These are phyloP conservation scores for Daldinia bambusicola DNA, from an alignment of 495 filamentous ascomycete species.

Conservation along the genomic window DNA sequence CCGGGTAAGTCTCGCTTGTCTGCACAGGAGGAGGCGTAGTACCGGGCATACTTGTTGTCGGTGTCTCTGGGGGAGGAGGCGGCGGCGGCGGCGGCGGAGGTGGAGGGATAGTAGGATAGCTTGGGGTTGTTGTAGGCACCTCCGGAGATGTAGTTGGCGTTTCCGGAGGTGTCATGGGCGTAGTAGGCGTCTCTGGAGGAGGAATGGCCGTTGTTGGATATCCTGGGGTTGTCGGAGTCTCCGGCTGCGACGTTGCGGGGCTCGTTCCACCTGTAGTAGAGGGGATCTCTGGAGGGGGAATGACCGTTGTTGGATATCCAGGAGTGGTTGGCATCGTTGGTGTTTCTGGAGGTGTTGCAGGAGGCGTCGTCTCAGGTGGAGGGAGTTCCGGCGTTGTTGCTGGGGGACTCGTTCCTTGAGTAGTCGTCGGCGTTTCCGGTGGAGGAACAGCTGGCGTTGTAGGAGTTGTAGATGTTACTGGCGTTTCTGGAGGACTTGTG, in stretches of 20 bases:
- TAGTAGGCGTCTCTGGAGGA: slow-evolving; percentile 1
- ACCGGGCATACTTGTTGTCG: slow-evolving; percentile 14
- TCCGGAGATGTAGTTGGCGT: slow-evolving; percentile 4
- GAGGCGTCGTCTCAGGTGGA: not conserved
- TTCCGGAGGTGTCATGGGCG: not conserved
- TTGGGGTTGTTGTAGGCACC: slow-evolving; percentile 4
- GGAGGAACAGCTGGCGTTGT: no score
- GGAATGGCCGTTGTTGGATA: slow-evolving; percentile 9
- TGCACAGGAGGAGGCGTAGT: slow-evolving; percentile 4
- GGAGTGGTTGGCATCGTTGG: slow-evolving; percentile 5
- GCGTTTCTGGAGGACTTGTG: no score
- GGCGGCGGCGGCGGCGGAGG: not conserved
- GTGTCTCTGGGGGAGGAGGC: not conserved
- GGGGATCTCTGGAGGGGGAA: slow-evolving; percentile 6
- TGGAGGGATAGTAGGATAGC: slow-evolving; percentile 1
- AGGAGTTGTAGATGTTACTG: no score
- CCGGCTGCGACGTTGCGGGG: not conserved
- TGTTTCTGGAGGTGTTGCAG: not conserved
- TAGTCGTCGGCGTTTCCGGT: no score
- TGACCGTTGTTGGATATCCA: slow-evolving; percentile 6
- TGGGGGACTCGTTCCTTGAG: no score
- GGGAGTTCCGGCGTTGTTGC: not conserved
- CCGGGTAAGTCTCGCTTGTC: slow-evolving; percentile 23
- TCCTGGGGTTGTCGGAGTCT: slow-evolving; percentile 5
- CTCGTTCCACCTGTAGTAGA: not conserved